Conservation (phyloP, 208 protist genomes). For the Trypanosoma platydactyli region DNA sequence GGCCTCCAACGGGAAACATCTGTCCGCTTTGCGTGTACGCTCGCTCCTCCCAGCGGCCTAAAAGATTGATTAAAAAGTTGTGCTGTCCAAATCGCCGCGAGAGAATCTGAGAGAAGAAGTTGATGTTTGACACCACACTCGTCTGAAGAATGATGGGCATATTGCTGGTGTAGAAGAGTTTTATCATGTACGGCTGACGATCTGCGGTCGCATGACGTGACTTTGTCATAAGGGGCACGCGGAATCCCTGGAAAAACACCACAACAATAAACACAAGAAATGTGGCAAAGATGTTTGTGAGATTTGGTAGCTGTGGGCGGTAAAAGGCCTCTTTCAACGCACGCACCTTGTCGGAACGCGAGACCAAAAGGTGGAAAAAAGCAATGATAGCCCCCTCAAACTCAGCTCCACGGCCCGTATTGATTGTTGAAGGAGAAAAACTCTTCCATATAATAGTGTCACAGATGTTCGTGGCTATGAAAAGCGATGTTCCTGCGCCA, state of each 20-base stretch:
- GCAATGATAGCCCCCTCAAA: slow-evolving; percentile 99
- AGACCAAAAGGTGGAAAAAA: slow-evolving; percentile 98
- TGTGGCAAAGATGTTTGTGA: slow-evolving; percentile 99
- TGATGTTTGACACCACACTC: slow-evolving; percentile 99
- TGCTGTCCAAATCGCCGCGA: slow-evolving; percentile 96
- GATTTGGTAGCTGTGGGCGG: slow-evolving; percentile 98
- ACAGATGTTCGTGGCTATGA: slow-evolving; percentile 99
- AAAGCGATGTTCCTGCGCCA: slow-evolving; percentile 99
- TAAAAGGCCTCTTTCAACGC: slow-evolving; percentile 99
- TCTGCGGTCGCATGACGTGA: slow-evolving; percentile 73
- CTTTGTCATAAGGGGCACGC: slow-evolving; percentile 95
- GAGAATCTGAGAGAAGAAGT: slow-evolving; percentile 99
- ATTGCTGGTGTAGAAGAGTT: slow-evolving; percentile 99
- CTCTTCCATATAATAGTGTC: slow-evolving; percentile 99
- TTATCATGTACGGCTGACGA: slow-evolving; percentile 98
- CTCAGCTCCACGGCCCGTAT: slow-evolving; percentile 96
- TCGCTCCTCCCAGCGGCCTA: slow-evolving; percentile 96
- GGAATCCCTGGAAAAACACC: slow-evolving; percentile 99
- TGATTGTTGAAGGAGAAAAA: slow-evolving; percentile 99
- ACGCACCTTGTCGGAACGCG: slow-evolving; percentile 95
- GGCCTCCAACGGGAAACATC: slow-evolving; percentile 95
- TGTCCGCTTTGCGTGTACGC: slow-evolving; percentile 69
- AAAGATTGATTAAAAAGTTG: slow-evolving; percentile 98
- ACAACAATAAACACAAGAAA: slow-evolving; percentile 99
- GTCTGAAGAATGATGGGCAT: slow-evolving; percentile 99